Evolutionary conservation across 352 stramenopile genomes (phyloP).

Genomic region (Blastocystis sp.): DNA sequence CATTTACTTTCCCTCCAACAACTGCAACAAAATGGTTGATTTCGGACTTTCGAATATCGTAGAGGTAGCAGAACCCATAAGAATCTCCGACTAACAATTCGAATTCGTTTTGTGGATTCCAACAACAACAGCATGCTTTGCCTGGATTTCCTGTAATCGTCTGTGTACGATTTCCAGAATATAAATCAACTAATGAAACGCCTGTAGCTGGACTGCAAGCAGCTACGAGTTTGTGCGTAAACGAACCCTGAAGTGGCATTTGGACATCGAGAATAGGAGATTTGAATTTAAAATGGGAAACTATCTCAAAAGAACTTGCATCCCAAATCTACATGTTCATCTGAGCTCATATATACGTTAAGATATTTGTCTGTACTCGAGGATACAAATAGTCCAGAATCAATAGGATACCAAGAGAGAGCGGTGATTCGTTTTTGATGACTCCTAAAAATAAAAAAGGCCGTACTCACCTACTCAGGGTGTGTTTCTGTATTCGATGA

Average conservation of each 20-base stretch:
- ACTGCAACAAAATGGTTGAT: background rate
- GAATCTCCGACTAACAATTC: slow-evolving; percentile 1
- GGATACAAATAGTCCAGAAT: slow-evolving; percentile 17
- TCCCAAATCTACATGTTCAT: slow-evolving; percentile 1
- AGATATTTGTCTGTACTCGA: background rate
- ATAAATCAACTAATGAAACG: slow-evolving; percentile 24
- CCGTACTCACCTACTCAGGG: background rate
- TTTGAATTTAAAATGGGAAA: slow-evolving; percentile 9
- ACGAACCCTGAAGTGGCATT: background rate
- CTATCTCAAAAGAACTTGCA: background rate
- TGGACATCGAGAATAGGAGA: background rate
- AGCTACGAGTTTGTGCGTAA: slow-evolving; percentile 15
- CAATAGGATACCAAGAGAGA: slow-evolving; percentile 34
- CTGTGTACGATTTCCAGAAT: background rate
- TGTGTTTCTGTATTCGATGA: background rate
- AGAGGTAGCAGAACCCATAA: background rate
- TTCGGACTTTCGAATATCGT: slow-evolving; percentile 35
- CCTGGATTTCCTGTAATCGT: background rate
- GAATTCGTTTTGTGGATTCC: slow-evolving; percentile 55
- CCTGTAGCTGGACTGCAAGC: background rate
- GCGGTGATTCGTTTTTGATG: slow-evolving; percentile 26
- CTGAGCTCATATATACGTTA: background rate
- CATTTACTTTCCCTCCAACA: background rate
- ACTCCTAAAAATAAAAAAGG: background rate
- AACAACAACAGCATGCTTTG: background rate